phyloP scores from a whole-genome alignment of 208 protist genomes.

The Acanthamoeba royreba region DNA sequence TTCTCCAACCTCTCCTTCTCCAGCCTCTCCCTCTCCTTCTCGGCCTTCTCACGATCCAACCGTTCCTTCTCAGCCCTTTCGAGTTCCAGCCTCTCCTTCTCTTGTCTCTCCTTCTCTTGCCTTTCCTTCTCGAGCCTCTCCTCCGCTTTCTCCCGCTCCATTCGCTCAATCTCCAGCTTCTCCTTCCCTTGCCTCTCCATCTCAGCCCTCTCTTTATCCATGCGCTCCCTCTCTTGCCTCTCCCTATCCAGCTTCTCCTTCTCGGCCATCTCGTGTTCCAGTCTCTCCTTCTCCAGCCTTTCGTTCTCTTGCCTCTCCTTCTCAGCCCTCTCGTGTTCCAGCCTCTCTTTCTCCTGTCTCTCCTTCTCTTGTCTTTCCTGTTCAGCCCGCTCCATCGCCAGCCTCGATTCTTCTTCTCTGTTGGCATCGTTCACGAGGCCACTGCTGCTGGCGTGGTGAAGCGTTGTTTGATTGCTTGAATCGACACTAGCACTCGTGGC shows the following conservation, averaged over 20 bases:
- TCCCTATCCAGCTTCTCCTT: background rate
- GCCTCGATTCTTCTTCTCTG: background rate
- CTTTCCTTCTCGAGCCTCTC: background rate
- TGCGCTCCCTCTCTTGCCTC: background rate
- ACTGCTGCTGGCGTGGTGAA: background rate
- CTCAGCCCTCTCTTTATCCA: background rate
- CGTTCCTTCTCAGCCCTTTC: background rate
- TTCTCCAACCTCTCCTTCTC: background rate
- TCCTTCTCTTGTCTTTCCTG: background rate
- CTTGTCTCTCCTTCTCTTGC: background rate
- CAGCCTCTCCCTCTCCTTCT: background rate
- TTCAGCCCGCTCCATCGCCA: background rate
- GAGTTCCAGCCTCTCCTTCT: background rate
- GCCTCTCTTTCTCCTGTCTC: background rate
- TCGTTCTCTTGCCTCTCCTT: background rate
- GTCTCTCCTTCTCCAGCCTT: background rate
- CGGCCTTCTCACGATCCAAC: background rate
- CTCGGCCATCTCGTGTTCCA: background rate
- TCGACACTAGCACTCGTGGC: too few species aligned
- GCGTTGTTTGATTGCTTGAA: background rate
- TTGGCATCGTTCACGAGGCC: background rate
- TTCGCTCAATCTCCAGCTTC: background rate
- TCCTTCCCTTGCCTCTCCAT: background rate
- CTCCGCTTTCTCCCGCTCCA: background rate
- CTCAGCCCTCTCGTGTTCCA: background rate